Evolutionary conservation across 116 monocot species (phyloP).

Genomic region (Trichopus zeylanicus): DNA sequence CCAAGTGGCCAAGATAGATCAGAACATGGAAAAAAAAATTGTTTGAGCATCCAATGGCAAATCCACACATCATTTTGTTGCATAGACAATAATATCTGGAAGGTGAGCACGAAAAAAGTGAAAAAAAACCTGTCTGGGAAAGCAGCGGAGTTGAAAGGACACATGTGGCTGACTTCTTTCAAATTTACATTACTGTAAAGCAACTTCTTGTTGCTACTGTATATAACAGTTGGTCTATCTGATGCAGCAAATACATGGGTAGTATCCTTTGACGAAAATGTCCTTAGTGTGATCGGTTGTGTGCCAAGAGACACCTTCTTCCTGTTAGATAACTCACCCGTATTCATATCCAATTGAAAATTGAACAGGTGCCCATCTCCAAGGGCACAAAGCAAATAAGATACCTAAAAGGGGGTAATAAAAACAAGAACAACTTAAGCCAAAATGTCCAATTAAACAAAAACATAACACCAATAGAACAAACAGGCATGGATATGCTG

Average conservation of each 20-base stretch:
- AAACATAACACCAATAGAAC: neutral
- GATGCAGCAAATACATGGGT: slow-evolving; percentile 97
- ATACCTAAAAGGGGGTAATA: slow-evolving; percentile 42
- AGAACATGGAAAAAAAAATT: too few species aligned
- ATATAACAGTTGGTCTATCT: slow-evolving; percentile 97
- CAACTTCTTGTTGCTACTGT: slow-evolving; percentile 98
- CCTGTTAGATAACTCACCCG: slow-evolving; percentile 68
- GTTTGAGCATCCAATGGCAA: neutral
- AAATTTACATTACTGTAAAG: slow-evolving; percentile 99
- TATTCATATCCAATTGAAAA: slow-evolving; percentile 58
- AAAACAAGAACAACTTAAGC: too few species aligned
- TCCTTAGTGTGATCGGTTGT: slow-evolving; percentile 89
- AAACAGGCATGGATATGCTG: neutral
- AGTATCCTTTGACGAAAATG: slow-evolving; percentile 87
- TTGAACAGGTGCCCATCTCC: slow-evolving; percentile 97
- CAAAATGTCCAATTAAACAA: neutral
- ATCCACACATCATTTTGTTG: neutral
- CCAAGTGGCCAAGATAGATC: too few species aligned
- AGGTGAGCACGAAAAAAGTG: slow-evolving; percentile 2
- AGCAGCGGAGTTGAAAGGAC: slow-evolving; percentile 98
- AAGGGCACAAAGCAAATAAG: slow-evolving; percentile 94
- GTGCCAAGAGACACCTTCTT: slow-evolving; percentile 98
- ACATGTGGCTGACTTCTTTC: slow-evolving; percentile 99
- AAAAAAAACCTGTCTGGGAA: slow-evolving; percentile 85
- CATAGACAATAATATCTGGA: neutral